Percentiles rank a stretch among this genome's conserved stretches.
phyloP scores from a whole-genome alignment of 1,284 basidiomycete species.

The Microbotryum lychnidis-dioicae region DNA sequence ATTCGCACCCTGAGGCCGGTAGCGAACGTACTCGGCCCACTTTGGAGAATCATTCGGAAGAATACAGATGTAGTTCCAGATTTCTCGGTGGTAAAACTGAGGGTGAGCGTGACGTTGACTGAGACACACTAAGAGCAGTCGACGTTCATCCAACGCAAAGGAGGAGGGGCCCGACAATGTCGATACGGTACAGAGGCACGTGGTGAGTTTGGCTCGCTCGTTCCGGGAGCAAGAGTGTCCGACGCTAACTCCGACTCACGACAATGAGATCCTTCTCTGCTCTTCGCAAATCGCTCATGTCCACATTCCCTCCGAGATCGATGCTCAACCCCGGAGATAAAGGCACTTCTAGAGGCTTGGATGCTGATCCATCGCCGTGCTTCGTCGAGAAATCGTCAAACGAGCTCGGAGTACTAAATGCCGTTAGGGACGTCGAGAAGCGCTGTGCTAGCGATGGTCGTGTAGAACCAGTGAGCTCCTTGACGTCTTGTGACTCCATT shows the following conservation, averaged over 20 bases:
- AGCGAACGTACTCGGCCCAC: not conserved
- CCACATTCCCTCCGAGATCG: not conserved
- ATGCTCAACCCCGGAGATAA: not conserved
- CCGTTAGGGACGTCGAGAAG: no score
- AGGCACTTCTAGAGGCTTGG: no score
- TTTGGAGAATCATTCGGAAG: not conserved
- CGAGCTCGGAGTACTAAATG: no score
- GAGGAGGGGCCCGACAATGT: no score
- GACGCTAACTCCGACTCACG: not conserved
- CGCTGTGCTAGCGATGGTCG: no score
- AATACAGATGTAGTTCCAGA: conserved; percentile 5
- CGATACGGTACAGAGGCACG: no score
- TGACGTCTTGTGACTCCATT: no score
- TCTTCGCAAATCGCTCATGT: not conserved
- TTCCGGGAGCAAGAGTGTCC: not conserved
- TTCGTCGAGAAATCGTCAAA: no score
- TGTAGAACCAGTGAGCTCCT: no score
- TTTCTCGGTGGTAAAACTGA: conserved; percentile 1
- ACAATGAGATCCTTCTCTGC: not conserved
- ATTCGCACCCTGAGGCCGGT: not conserved
- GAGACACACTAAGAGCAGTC: not conserved
- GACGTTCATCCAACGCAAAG: no score
- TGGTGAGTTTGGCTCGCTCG: not conserved
- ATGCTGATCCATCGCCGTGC: no score
- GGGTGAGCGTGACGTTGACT: not conserved